A percentile compares a stretch with the other conserved stretches of the same genome.
phyloP scores from a whole-genome alignment of 495 filamentous ascomycete genomes.

The Choiromyces venosus region DNA sequence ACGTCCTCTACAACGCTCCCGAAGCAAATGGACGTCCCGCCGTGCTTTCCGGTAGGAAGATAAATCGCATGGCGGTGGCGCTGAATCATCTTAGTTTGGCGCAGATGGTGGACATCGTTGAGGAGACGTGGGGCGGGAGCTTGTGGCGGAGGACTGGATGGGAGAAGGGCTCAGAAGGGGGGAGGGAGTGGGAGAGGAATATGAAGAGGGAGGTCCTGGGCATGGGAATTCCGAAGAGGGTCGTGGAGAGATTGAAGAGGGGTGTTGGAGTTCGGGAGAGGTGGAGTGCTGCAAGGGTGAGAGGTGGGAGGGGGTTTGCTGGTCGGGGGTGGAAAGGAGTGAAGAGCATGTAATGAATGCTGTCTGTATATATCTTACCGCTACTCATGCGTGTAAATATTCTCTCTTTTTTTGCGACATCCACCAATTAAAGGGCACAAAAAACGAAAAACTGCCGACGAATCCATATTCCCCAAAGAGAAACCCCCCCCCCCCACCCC shows the following conservation, averaged over 20 bases:
- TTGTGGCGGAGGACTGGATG: slow-evolving; percentile 21
- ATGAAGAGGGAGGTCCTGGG: neutral
- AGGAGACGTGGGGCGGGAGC: slow-evolving; percentile 24
- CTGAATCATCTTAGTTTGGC: slow-evolving; percentile 16
- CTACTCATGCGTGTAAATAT: neutral
- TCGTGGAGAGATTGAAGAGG: neutral
- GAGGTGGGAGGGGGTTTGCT: slow-evolving; percentile 4
- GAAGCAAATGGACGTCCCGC: neutral
- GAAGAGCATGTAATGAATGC: neutral
- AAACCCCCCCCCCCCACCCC: too few relatives aligned
- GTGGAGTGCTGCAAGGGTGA: slow-evolving; percentile 5
- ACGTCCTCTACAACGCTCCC: slow-evolving; percentile 7
- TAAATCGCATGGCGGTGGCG: slow-evolving; percentile 16
- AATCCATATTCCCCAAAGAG: too few relatives aligned
- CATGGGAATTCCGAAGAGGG: neutral
- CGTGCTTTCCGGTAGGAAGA: slow-evolving; percentile 6
- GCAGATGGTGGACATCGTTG: slow-evolving; percentile 15
- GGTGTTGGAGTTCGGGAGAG: slow-evolving; percentile 9
- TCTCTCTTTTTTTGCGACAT: too few relatives aligned
- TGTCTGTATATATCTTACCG: neutral
- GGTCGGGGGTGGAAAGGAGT: neutral
- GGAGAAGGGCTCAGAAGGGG: slow-evolving; percentile 5
- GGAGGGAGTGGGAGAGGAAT: slow-evolving; percentile 1
- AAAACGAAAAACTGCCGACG: too few relatives aligned
- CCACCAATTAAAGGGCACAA: too few relatives aligned